These are phyloP conservation scores for Boletus edulis DNA, from an alignment of 768 basidiomycete genomes.

Conservation along the genomic window DNA sequence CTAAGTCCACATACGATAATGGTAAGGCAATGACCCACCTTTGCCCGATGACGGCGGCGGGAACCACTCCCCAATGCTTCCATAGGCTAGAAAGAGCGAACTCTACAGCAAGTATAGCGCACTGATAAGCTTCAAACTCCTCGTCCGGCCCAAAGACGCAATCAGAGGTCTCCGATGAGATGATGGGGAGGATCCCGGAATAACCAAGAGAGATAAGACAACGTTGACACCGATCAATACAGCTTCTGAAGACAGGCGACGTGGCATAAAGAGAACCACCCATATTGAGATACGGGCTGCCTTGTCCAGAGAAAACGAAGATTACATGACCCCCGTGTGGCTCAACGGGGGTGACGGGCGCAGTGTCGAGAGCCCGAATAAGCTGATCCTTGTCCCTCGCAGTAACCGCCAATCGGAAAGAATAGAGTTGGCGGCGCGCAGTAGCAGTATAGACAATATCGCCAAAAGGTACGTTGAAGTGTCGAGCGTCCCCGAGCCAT, in stretches of 20 bases:
- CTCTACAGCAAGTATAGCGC: constrained; percentile 58
- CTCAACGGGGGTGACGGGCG: constrained; percentile 33
- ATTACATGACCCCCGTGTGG: constrained; percentile 36
- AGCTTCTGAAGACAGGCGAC: constrained; percentile 43
- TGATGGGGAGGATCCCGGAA: constrained; percentile 45
- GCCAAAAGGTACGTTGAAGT: constrained; percentile 29
- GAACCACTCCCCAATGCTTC: constrained; percentile 66
- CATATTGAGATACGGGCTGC: constrained; percentile 66
- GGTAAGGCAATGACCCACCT: constrained; percentile 45
- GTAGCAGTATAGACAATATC: constrained; percentile 69
- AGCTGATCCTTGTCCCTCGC: constrained; percentile 47
- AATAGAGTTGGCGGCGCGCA: constrained; percentile 57
- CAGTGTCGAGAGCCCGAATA: constrained; percentile 38
- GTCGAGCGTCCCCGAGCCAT: constrained; percentile 41
- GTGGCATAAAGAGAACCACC: constrained; percentile 53
- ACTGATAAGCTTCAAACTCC: constrained; percentile 47
- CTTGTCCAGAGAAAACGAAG: constrained; percentile 77
- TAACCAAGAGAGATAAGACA: constrained; percentile 50
- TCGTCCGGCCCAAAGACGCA: constrained; percentile 27
- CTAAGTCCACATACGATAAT: neutral
- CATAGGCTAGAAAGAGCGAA: constrained; percentile 63
- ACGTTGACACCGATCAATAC: constrained; percentile 58
- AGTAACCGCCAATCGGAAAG: constrained; percentile 49
- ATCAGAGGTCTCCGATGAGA: constrained; percentile 29
- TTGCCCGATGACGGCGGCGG: constrained; percentile 65